Evolutionary conservation across 2,329 filamentous ascomycete genomes (phyloP), one percentile per base, ranked within the genome.

Genomic region (Colletotrichum tropicicola): DNA sequence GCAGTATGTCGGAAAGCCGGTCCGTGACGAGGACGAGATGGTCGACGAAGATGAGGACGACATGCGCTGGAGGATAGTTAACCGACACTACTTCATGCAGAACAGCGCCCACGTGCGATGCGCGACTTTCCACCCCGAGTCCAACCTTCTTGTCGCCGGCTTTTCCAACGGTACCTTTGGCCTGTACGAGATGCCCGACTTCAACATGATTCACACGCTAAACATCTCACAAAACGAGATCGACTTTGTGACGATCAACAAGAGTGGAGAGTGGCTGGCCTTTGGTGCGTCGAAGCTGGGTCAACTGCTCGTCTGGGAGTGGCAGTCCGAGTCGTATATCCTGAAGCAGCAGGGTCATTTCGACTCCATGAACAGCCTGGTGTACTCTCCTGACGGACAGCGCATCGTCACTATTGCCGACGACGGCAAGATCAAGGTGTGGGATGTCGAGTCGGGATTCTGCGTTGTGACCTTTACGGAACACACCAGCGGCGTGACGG

Each of bases 291-390:
- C 96, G 2, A 97, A 97, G 72, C 85, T 97, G 5, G 97, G 97
- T 1, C 96, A 99, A 75, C 84, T 99, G n/a, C 82, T 99, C 4
- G 96, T 99, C 4, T 99, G 96, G 96, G 96, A 99, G 77, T 99
- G 97, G 94, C 95, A 98, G 75, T 99, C 96, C 0, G 97, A 99
- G 78, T 98, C 95, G 6, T 99, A 99, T 77, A 97, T 99, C 63
- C 83, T 99, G 49, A 99, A 99, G 79, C 96, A 99, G 74, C 96
- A 98, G 78, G 96, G 95, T 0, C 96, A 99, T 78, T 94, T 97
- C 69, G 96, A 99, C 76, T 92, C 93, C 2, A 94, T 98, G 88
- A 98, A 98, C 77, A 88, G 94, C 0, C 84, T 99, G 4, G 91
- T 92, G 8, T 99, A 98, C 78, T 95, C 96, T 5, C 94, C 96